Conservation (phyloP, 352 stramenopile species). For the Pythium folliculosum region DNA sequence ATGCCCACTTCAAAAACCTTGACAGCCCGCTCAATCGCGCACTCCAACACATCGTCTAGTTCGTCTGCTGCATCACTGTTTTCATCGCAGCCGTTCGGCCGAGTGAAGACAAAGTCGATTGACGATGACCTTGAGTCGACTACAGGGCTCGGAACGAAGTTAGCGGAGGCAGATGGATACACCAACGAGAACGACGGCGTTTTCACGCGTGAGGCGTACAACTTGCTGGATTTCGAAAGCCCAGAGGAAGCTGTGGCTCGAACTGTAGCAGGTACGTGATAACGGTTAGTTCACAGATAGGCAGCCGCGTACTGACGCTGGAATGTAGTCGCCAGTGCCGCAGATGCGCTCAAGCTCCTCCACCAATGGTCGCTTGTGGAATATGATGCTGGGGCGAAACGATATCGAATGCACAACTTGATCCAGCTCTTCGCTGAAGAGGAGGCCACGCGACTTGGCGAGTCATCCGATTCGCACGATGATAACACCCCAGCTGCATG, state of each 20-base stretch:
- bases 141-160: constrained; percentile 61
- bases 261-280: constrained; percentile 30
- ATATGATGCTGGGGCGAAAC: constrained; percentile 61
- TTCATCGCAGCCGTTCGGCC: constrained; percentile 35
- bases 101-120: constrained; percentile 2
- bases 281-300: too few species aligned
- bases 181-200: constrained; percentile 71
- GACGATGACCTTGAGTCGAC: constrained; percentile 60
- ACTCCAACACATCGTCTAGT: constrained; percentile 31
- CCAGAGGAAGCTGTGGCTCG: constrained; percentile 61
- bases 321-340: constrained; percentile 40
- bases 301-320: neutral
- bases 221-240: constrained; percentile 70
- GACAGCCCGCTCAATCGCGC: constrained; percentile 14
- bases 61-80: constrained; percentile 15
- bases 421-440: constrained; percentile 85
- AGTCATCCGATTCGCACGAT: constrained; percentile 21
- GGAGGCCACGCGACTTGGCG: constrained; percentile 58
- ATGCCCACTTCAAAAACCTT: neutral
- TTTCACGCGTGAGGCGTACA: constrained; percentile 76
- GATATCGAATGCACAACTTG: constrained; percentile 82
- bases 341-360: constrained; percentile 56
- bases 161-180: constrained; percentile 73
- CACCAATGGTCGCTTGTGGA: constrained; percentile 84
- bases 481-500: constrained; percentile 21